These are phyloP conservation scores for Jatropha multifida DNA, from an alignment of 441 rosid genomes.

Conservation along the genomic window DNA sequence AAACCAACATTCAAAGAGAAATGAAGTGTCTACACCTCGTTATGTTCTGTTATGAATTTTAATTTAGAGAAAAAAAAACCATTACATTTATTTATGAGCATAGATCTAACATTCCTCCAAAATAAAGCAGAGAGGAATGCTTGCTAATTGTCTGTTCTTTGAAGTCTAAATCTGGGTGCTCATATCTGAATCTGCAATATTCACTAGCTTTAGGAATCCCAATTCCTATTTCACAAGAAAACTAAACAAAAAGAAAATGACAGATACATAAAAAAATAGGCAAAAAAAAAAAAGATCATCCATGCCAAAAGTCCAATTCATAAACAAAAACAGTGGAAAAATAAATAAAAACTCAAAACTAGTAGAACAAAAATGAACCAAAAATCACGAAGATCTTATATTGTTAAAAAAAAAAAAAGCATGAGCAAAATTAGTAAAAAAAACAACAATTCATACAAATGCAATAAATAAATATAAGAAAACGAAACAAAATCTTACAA, in stretches of 20 bases:
- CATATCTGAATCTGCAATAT: not conserved
- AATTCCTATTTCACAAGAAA: not conserved
- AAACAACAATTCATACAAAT: not conserved
- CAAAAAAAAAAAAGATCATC: not conserved
- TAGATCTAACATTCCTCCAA: conserved; percentile 16
- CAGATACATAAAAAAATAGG: conserved; percentile 7
- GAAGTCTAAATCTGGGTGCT: not conserved
- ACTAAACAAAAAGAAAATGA: not conserved
- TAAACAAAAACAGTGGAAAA: not conserved
- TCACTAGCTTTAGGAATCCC: not conserved
- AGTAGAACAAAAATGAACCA: not conserved
- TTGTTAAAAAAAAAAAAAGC: not conserved
- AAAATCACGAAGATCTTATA: not conserved
- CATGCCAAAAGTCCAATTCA: not conserved
- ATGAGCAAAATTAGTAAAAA: not conserved
- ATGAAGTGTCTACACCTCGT: not conserved
- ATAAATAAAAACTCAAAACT: not conserved
- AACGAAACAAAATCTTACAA: conserved; percentile 44
- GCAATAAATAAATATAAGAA: not conserved
- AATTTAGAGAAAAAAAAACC: not conserved
- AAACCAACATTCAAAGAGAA: not conserved
- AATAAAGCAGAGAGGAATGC: not conserved
- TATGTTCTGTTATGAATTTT: not conserved
- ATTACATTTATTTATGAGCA: not conserved
- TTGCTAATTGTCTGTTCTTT: not conserved